These are phyloP conservation scores for Didymella segeticola DNA, from an alignment of 2,329 filamentous ascomycete genomes.

Conservation along the genomic window DNA sequence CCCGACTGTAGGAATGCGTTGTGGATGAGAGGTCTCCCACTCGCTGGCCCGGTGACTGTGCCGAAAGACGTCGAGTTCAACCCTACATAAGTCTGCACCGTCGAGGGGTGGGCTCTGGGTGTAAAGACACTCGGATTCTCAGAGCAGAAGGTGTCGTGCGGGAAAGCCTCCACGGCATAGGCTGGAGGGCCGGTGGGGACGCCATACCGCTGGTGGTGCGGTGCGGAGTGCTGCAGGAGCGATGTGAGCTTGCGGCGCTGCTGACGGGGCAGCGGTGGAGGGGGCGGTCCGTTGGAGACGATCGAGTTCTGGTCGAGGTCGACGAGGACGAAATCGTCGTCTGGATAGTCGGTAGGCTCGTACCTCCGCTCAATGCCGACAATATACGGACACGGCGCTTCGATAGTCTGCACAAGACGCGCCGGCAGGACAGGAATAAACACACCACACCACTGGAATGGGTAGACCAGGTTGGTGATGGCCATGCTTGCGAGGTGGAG, in stretches of 20 bases:
- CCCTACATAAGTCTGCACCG: constrained; percentile 83
- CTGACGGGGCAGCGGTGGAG: constrained; percentile 82
- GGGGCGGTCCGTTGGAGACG: constrained; percentile 77
- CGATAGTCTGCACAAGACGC: constrained; percentile 84
- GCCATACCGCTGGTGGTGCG: constrained; percentile 85
- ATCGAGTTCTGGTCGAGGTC: constrained; percentile 92
- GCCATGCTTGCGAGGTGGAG: constrained; percentile 90
- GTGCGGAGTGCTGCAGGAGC: constrained; percentile 86
- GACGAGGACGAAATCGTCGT: constrained; percentile 94
- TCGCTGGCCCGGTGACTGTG: constrained; percentile 62
- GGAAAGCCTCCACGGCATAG: constrained; percentile 92
- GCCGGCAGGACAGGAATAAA: constrained; percentile 92
- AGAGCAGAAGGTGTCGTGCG: constrained; percentile 86
- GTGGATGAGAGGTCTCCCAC: constrained; percentile 73
- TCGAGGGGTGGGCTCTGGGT: constrained; percentile 71
- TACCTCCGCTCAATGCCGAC: constrained; percentile 95
- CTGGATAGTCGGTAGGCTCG: constrained; percentile 82
- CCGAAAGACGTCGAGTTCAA: constrained; percentile 90
- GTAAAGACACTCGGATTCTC: constrained; percentile 85
- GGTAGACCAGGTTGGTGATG: constrained; percentile 85
- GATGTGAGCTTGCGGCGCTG: constrained; percentile 89
- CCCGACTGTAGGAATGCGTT: constrained; percentile 88
- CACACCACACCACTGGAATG: constrained; percentile 90
- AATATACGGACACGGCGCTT: constrained; percentile 96
- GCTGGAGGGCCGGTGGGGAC: constrained; percentile 87